Base-by-base conservation (phyloP, 2,329 filamentous ascomycete species). In the Fusarium annulatum region DNA sequence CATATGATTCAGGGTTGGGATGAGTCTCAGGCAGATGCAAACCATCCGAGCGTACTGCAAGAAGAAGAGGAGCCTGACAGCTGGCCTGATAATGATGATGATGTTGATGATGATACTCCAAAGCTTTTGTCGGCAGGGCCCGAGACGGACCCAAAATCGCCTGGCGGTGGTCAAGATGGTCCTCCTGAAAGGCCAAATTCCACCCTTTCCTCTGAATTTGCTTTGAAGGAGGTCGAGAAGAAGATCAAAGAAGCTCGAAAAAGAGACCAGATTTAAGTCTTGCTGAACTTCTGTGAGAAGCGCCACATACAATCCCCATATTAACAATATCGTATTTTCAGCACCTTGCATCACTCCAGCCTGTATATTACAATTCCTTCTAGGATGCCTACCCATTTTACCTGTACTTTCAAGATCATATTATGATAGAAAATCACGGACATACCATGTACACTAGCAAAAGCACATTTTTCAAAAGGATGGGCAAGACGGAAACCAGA, bases 1-100 rank as follows among this genome's bases (percentile, higher is more conserved):
- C 36, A 34, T 9, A 78, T 78, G 76, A 55, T 78, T 11, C 23
- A 69, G 43, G 63, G 56, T 36, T 77, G 74, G 76, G 43, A 48
- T n/a, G 52, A 55, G 41, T 26, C 45, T 16, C 41, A 52, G 15
- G 38, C 26, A 21, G 58, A 55, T 38, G n/a, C 49, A 5, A 39
- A 51, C 6, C 49, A 53, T 33, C 26, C 18, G 55, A 21, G 58
- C 21, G 14, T 21, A 43, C 49, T 45, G 5, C 51, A 46, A 46
- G 43, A 28, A 19, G 36, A 28, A 28, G 64, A 53, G 4, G 45
- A 53, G 28, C 53, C 53, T 14, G 52, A 69, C 34, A 59, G 51
- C 28, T 70, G 67, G 67, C 41, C 60, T 33, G 67, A 70, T 45
- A 21, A 41, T 9, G 67, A 43, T 12, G 33, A 38, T 26, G 33